Base-by-base conservation (phyloP, 1,139 yeast species). In the Saccharomyces hybrid region DNA sequence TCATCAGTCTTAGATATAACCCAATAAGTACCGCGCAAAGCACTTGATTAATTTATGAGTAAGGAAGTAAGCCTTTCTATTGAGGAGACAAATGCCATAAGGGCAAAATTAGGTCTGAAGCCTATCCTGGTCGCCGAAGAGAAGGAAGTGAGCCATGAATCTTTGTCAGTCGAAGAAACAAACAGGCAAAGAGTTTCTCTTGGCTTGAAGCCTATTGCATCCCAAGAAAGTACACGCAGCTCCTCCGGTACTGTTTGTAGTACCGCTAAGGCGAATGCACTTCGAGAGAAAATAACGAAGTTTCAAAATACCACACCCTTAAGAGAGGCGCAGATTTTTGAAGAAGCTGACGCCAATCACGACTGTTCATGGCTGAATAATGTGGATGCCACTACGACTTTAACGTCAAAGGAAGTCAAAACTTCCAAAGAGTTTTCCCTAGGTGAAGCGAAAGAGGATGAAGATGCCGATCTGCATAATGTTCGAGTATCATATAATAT, bases 51-150 rank as follows among this genome's bases (percentile, higher is more conserved):
- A 16, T n/a, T 5, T 13, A 61, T 64, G 67, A 57, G 66, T 71
- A 32, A 67, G 68, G 59, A 68, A 28, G 48, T 59, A 62, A 56
- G 69, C 1, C 57, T 79, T 8, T 76, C 82, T 0, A 55, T 79
- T 5, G 81, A 76, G 56, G 85, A 81, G 60, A 81, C 85, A 0
- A 81, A 81, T 62, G 73, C 67, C 58, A 70, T 81, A 4, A 70
- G 87, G 48, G 56, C 67, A 5, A 73, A 79, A 32, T 57, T 81
- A 16, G 85, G 85, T 0, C 67, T 81, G 32, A 73, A 73, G 46
- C 79, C 78, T 2, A 77, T 80, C 9, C 73, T 73, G 3, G 58
- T 53, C 3, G 48, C 7, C 1, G 32, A 52, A 9, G 46, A 32
- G 14, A 26, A 49, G 1, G 6, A 38, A 2, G 44, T 8, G 13